These are phyloP conservation scores for Ophiostoma ulmi DNA, from an alignment of 2,329 filamentous ascomycete species.

Conservation along the genomic window DNA sequence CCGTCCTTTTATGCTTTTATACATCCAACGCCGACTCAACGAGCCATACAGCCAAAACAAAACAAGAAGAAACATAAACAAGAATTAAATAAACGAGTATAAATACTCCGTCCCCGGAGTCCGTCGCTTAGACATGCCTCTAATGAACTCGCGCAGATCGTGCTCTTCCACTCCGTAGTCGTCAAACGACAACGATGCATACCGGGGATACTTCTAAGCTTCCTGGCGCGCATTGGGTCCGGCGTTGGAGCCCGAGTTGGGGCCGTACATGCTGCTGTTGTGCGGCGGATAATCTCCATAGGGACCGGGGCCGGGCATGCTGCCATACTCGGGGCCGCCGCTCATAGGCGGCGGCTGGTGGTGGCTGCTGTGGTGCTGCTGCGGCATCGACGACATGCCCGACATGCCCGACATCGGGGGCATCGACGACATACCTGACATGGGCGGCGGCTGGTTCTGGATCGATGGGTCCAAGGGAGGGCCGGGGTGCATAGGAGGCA, in stretches of 20 bases:
- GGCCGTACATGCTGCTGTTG: slow-evolving; percentile 11
- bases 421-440: not conserved
- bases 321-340: slow-evolving; percentile 8
- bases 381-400: slow-evolving; percentile 1
- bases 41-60: not conserved
- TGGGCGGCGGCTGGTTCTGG: slow-evolving; percentile 1
- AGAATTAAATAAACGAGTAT: not conserved
- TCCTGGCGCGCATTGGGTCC: slow-evolving; percentile 6
- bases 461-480: not conserved
- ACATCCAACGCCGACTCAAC: slow-evolving; percentile 21
- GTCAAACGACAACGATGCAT: not conserved
- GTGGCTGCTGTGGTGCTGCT: not conserved
- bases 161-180: not conserved
- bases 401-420: slow-evolving; percentile 8
- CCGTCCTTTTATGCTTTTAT: slow-evolving; percentile 15
- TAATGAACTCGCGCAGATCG: not conserved
- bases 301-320: not conserved
- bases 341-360: not conserved
- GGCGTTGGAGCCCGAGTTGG: not conserved
- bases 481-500: not conserved
- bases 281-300: not conserved
- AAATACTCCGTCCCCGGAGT: not conserved
- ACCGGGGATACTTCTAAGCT: not conserved
- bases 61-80: not conserved
- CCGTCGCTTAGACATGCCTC: not conserved